These are phyloP conservation scores for Xylaria sp. DNA, from an alignment of 2,329 filamentous ascomycete species.

Conservation along the genomic window DNA sequence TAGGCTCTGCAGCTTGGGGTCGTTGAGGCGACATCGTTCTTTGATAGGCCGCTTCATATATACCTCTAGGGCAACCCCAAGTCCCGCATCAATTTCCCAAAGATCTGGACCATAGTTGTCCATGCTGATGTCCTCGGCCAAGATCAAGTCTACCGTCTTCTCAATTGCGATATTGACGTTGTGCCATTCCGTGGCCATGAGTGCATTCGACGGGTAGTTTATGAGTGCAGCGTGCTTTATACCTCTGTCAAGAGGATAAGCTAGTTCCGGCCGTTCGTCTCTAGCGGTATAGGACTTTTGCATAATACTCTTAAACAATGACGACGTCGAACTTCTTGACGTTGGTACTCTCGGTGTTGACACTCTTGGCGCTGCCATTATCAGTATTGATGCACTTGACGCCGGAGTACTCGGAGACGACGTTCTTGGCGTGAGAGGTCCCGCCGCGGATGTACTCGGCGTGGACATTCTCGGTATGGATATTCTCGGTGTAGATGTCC, in stretches of 20 bases:
- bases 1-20: slow-evolving; percentile 15
- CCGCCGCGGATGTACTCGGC: too few species aligned
- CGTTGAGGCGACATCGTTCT: slow-evolving; percentile 10
- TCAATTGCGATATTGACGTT: slow-evolving; percentile 25
- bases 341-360: too few species aligned
- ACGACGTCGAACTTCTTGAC: too few species aligned
- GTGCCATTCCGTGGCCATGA: slow-evolving; percentile 12
- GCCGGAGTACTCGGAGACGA: too few species aligned
- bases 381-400: too few species aligned
- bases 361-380: too few species aligned
- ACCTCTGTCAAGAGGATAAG: not conserved
- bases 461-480: too few species aligned
- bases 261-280: not conserved
- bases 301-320: too few species aligned
- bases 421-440: too few species aligned
- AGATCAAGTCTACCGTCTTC: slow-evolving; percentile 20
- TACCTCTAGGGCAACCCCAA: slow-evolving; percentile 22
- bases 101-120: slow-evolving; percentile 12
- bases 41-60: slow-evolving; percentile 21
- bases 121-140: slow-evolving; percentile 6
- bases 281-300: not conserved
- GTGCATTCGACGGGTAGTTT: not conserved
- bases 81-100: slow-evolving; percentile 21
- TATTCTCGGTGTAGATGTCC: too few species aligned
- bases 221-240: slow-evolving; percentile 15